Percentiles rank a stretch among this genome's conserved stretches.
These are phyloP conservation scores for Aspergillus cavernicola DNA, from an alignment of 495 filamentous ascomycete genomes.

Conservation along the genomic window DNA sequence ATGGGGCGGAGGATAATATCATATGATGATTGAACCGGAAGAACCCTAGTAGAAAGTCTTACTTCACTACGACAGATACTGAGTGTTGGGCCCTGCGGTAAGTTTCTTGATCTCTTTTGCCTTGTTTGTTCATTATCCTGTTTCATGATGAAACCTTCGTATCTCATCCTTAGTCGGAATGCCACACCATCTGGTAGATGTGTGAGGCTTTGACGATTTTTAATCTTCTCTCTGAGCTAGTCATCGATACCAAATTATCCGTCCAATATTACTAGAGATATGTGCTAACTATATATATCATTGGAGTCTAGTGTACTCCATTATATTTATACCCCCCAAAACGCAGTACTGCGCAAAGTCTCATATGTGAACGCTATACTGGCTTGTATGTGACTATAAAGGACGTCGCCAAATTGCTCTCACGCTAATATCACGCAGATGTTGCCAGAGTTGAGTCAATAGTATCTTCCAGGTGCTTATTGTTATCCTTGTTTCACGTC, in stretches of 20 bases:
- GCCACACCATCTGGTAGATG: conserved; percentile 41
- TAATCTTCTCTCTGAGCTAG: conserved; percentile 39
- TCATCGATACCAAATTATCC: background rate
- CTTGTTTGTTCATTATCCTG: background rate
- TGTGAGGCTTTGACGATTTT: conserved; percentile 36
- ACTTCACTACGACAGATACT: background rate
- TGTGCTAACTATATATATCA: background rate
- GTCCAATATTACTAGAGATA: background rate
- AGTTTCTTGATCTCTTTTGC: background rate
- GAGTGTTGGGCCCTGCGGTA: background rate
- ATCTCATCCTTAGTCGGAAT: conserved; percentile 48
- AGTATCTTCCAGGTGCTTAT: background rate
- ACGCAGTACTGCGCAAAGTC: background rate
- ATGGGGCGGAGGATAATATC: conserved; percentile 35
- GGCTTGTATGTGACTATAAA: background rate
- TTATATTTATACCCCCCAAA: background rate
- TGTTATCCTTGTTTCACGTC: background rate
- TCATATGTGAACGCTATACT: background rate
- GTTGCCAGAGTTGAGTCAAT: background rate
- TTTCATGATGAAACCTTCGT: conserved; percentile 38
- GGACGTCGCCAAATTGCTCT: background rate
- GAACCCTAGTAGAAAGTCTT: background rate
- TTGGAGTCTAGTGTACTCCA: background rate
- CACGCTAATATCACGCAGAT: background rate
- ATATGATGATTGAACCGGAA: conserved; percentile 34